These are phyloP conservation scores for Entonaema liquescens DNA, from an alignment of 495 filamentous ascomycete genomes.

Conservation along the genomic window DNA sequence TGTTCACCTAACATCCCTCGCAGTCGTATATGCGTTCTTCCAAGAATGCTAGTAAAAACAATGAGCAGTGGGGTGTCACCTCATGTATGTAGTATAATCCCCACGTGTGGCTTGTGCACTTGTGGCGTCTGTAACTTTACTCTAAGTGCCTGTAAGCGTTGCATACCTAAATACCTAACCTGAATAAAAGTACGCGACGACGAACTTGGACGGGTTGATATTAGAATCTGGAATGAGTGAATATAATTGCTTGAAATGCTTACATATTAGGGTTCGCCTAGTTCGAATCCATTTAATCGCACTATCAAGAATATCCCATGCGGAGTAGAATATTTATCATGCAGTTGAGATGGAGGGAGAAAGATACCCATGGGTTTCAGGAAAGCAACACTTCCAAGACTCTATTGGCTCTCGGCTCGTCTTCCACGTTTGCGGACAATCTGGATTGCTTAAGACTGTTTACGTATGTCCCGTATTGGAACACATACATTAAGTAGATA, in stretches of 20 bases:
- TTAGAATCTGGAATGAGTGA: neutral
- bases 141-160: neutral
- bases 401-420: constrained; percentile 27
- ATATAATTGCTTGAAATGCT: neutral
- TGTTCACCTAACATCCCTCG: neutral
- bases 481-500: constrained; percentile 7
- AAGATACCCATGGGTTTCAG: constrained; percentile 32
- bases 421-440: constrained; percentile 10
- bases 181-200: neutral
- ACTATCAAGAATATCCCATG: constrained; percentile 21
- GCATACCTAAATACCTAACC: too few relatives aligned
- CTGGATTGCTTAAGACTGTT: constrained; percentile 7
- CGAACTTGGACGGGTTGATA: neutral
- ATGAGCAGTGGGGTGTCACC: constrained; percentile 11
- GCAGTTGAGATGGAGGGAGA: constrained; percentile 30
- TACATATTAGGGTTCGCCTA: neutral
- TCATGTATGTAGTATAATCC: constrained; percentile 14
- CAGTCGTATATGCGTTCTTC: constrained; percentile 16
- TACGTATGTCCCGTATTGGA: constrained; percentile 13
- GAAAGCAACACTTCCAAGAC: constrained; percentile 5
- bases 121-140: constrained; percentile 25
- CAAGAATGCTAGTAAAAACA: neutral
- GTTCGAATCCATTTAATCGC: neutral
- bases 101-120: constrained; percentile 31
- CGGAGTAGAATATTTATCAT: neutral